These are phyloP conservation scores for Clonostachys chloroleuca DNA, from an alignment of 2,329 filamentous ascomycete genomes.

Conservation along the genomic window DNA sequence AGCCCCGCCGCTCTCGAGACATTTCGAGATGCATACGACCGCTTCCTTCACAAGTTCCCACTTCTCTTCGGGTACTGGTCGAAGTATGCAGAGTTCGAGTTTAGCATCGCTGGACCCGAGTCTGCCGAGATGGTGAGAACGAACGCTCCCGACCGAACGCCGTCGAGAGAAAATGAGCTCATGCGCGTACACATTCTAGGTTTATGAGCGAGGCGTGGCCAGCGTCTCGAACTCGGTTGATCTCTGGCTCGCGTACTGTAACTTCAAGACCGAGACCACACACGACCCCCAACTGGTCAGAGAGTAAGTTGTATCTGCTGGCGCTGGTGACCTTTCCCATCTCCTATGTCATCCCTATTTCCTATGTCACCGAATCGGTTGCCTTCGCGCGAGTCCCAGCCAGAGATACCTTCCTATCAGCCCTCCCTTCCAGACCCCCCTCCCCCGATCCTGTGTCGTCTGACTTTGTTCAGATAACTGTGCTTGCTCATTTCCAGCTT, in stretches of 20 bases:
- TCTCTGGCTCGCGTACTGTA: slow-evolving; percentile 95
- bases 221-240: slow-evolving; percentile 93
- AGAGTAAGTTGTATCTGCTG: slow-evolving; percentile 85
- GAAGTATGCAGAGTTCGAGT: slow-evolving; percentile 97
- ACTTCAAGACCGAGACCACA: slow-evolving; percentile 96
- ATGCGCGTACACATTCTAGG: slow-evolving; percentile 39
- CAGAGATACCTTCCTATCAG: no score
- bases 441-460: slow-evolving; percentile 50
- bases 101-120: slow-evolving; percentile 93
- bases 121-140: slow-evolving; percentile 85
- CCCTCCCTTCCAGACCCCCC: slow-evolving; percentile 29
- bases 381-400: slow-evolving; percentile 36
- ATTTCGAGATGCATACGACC: slow-evolving; percentile 83
- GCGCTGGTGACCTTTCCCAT: slow-evolving; percentile 67
- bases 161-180: not conserved
- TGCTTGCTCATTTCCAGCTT: slow-evolving; percentile 26
- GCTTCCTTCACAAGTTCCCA: slow-evolving; percentile 90
- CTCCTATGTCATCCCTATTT: slow-evolving; percentile 13
- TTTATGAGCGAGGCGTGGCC: slow-evolving; percentile 92
- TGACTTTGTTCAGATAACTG: slow-evolving; percentile 49
- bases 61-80: slow-evolving; percentile 99
- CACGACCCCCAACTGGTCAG: slow-evolving; percentile 92
- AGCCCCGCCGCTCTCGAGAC: slow-evolving; percentile 88
- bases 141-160: not conserved
- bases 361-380: slow-evolving; percentile 51